These are phyloP conservation scores for Mantamonas sphyraenae DNA, from an alignment of 78 protist species.

Conservation along the genomic window DNA sequence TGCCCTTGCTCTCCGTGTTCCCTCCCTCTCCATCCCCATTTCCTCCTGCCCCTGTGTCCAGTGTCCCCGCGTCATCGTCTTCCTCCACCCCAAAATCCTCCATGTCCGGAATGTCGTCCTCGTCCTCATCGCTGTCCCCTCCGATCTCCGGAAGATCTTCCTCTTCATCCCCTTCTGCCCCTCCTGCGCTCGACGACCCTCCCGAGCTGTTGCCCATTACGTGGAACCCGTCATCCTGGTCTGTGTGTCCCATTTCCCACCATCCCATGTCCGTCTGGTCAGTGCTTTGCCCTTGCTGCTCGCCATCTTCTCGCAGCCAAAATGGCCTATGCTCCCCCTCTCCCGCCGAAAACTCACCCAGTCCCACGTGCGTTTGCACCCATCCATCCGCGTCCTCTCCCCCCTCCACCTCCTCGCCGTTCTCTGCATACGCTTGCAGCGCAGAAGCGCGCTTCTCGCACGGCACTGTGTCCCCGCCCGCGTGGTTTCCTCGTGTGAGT, in stretches of 20 bases:
- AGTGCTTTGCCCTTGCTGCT: not conserved
- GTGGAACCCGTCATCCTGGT: not conserved
- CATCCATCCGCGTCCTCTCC: not conserved
- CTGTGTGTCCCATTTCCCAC: not conserved
- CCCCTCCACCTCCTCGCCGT: not conserved
- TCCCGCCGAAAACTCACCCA: too few species aligned
- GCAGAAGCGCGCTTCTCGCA: not conserved
- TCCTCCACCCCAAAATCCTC: slow-evolving; percentile 63
- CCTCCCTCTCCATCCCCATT: not conserved
- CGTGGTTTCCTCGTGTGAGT: not conserved
- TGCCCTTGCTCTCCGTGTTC: not conserved
- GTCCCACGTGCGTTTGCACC: too few species aligned
- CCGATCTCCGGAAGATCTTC: not conserved
- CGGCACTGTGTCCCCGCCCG: not conserved
- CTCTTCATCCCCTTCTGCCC: not conserved
- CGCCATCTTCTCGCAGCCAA: too few species aligned
- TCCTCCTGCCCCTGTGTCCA: not conserved
- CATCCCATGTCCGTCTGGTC: not conserved
- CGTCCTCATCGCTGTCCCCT: not conserved
- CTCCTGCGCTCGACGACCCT: not conserved
- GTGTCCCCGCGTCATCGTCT: slow-evolving; percentile 19
- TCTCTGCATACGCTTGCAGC: not conserved
- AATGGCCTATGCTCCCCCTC: too few species aligned
- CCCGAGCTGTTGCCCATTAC: not conserved
- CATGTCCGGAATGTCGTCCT: slow-evolving; percentile 59